Conservation (phyloP, 2,329 filamentous ascomycete genomes). For the Elsinoe ampelina region DNA sequence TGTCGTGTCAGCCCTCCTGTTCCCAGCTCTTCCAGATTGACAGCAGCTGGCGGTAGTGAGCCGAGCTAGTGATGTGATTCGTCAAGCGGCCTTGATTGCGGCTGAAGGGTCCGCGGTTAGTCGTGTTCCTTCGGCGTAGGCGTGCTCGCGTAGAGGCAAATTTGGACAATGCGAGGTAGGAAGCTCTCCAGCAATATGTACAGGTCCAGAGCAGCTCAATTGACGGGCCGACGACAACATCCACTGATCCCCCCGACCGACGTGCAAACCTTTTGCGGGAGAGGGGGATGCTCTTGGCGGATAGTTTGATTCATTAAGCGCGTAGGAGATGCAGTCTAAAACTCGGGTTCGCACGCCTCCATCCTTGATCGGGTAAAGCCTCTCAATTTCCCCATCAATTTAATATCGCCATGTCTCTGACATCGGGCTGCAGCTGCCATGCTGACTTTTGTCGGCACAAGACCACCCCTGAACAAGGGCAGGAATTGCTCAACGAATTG, state of each 20-base stretch:
- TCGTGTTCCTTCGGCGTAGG: not conserved
- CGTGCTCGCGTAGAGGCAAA: not conserved
- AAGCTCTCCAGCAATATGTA: too few relatives aligned
- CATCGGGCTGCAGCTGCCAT: too few relatives aligned
- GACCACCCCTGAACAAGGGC: too few relatives aligned
- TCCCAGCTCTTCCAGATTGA: not conserved
- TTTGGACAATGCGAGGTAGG: not conserved
- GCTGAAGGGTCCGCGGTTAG: conserved; percentile 8
- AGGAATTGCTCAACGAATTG: too few relatives aligned
- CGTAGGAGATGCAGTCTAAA: not conserved
- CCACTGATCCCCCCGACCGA: not conserved
- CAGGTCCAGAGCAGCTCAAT: not conserved
- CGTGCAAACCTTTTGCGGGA: not conserved
- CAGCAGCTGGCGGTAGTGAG: not conserved
- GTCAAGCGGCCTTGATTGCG: conserved; percentile 5
- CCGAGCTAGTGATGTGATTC: conserved; percentile 8
- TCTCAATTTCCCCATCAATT: not conserved
- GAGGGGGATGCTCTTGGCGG: not conserved
- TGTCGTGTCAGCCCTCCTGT: not conserved
- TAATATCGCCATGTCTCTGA: not conserved
- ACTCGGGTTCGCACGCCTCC: not conserved
- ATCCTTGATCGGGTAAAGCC: not conserved
- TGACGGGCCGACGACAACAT: not conserved
- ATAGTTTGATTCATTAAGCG: not conserved
- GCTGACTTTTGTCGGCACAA: too few relatives aligned